Percentiles rank a stretch among this genome's conserved stretches.
Conservation (phyloP, 1,139 yeast species). For the Protomyces pachydermus region DNA sequence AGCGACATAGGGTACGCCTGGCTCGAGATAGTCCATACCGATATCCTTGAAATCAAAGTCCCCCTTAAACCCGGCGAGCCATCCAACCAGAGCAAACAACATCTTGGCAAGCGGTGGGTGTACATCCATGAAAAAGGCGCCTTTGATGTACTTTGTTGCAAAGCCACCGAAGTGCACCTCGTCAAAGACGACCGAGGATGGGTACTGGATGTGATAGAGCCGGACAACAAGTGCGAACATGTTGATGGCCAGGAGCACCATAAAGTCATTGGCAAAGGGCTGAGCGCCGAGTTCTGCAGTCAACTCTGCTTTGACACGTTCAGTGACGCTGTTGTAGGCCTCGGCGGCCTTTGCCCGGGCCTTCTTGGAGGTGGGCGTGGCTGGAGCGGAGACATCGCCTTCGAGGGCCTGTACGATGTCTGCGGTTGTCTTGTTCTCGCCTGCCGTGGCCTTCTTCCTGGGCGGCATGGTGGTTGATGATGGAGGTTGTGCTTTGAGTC, state of each 20-base stretch:
- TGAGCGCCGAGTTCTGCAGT: not conserved
- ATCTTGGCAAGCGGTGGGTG: constrained; percentile 92
- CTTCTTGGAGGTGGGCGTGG: not conserved
- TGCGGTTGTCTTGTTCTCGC: not conserved
- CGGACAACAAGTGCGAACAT: constrained; percentile 55
- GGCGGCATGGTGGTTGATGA: not conserved
- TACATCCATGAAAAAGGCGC: constrained; percentile 80
- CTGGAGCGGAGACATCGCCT: not conserved
- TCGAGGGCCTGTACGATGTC: not conserved
- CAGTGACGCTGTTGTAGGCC: not conserved
- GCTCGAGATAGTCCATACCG: constrained; percentile 50
- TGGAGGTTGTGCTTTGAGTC: too few relatives aligned
- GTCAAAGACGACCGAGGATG: constrained; percentile 84
- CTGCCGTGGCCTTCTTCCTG: constrained; percentile 1
- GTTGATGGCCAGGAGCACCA: constrained; percentile 49
- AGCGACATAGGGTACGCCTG: constrained; percentile 57
- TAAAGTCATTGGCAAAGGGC: constrained; percentile 38
- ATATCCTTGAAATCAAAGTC: constrained; percentile 66
- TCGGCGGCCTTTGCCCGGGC: not conserved
- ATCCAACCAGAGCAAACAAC: constrained; percentile 73
- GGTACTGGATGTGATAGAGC: constrained; percentile 56
- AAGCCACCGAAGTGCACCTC: constrained; percentile 71
- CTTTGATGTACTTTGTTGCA: constrained; percentile 63
- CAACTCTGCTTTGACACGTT: not conserved
- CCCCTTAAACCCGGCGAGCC: constrained; percentile 71